Conservation (phyloP, 108 stramenopile genomes). For the Nitzschia putrida region DNA sequence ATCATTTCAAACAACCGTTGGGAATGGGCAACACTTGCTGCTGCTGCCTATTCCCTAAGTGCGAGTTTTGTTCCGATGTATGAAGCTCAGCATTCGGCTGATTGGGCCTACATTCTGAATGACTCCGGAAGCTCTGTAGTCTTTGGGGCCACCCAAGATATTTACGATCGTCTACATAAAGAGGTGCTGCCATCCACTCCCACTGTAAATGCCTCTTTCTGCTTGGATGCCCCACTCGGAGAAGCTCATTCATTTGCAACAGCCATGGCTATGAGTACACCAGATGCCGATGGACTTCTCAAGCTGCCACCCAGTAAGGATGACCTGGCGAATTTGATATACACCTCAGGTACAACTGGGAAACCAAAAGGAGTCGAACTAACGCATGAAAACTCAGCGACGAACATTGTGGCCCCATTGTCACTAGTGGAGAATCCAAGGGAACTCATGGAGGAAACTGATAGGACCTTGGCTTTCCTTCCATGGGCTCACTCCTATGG, state of each 20-base stretch:
- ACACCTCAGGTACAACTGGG: constrained; percentile 93
- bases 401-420: constrained; percentile 79
- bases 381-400: constrained; percentile 83
- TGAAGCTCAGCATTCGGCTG: constrained; percentile 89
- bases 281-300: constrained; percentile 36
- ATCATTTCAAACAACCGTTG: constrained; percentile 86
- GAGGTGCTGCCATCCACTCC: constrained; percentile 69
- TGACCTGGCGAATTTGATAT: constrained; percentile 90
- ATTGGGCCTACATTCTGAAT: constrained; percentile 93
- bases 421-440: constrained; percentile 67
- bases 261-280: constrained; percentile 46
- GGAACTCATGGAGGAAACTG: constrained; percentile 64
- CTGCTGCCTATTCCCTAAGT: constrained; percentile 84
- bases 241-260: constrained; percentile 70
- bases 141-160: constrained; percentile 77
- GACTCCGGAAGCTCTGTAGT: constrained; percentile 77
- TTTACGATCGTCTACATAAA: constrained; percentile 62
- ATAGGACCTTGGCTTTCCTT: constrained; percentile 87
- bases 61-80: constrained; percentile 97
- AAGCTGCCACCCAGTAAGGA: constrained; percentile 59
- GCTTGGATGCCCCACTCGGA: constrained; percentile 66
- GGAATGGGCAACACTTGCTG: constrained; percentile 84
- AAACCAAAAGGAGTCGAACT: constrained; percentile 93
- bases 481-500: constrained; percentile 97
- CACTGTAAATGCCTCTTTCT: constrained; percentile 62